phyloP scores from a whole-genome alignment of 371 early-diverging fungal genomes.

The Mortierella sp. region DNA sequence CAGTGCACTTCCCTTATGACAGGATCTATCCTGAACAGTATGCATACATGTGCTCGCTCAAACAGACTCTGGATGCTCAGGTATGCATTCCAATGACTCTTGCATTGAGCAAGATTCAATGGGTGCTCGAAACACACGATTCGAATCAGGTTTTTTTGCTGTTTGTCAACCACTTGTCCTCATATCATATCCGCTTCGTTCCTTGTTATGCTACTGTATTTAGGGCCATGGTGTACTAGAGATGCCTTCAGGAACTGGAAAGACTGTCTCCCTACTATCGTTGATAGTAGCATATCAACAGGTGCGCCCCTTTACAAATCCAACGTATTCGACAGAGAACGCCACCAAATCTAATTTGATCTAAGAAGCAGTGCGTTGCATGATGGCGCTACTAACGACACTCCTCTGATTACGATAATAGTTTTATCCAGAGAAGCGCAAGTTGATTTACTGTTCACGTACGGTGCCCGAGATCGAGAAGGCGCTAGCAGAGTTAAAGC shows the following conservation, averaged over 20 bases:
- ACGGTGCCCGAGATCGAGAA: conserved; percentile 99
- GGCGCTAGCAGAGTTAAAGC: conserved; percentile 96
- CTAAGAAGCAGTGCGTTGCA: neutral
- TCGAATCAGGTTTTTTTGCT: no score
- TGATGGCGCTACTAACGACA: neutral
- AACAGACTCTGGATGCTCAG: conserved; percentile 91
- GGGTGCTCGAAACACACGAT: neutral
- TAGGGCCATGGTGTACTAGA: conserved; percentile 97
- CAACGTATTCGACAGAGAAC: conserved; percentile 6
- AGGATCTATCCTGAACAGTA: conserved; percentile 99
- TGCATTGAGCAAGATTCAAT: no score
- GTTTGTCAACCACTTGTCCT: no score
- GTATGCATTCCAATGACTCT: conserved; percentile 58
- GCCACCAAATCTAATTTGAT: conserved; percentile 41
- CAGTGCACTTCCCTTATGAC: conserved; percentile 98
- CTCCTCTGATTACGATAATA: conserved; percentile 36
- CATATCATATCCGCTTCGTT: neutral
- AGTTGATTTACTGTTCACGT: conserved; percentile 98
- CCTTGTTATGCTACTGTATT: neutral
- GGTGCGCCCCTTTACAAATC: conserved; percentile 55
- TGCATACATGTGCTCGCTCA: conserved; percentile 98
- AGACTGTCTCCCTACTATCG: conserved; percentile 97
- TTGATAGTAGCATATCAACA: conserved; percentile 98
- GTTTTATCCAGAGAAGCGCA: conserved; percentile 89
- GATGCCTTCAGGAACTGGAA: conserved; percentile 99